Evolutionary conservation across 2,329 filamentous ascomycete genomes (phyloP).

Genomic region (Colletotrichum higginsianum): DNA sequence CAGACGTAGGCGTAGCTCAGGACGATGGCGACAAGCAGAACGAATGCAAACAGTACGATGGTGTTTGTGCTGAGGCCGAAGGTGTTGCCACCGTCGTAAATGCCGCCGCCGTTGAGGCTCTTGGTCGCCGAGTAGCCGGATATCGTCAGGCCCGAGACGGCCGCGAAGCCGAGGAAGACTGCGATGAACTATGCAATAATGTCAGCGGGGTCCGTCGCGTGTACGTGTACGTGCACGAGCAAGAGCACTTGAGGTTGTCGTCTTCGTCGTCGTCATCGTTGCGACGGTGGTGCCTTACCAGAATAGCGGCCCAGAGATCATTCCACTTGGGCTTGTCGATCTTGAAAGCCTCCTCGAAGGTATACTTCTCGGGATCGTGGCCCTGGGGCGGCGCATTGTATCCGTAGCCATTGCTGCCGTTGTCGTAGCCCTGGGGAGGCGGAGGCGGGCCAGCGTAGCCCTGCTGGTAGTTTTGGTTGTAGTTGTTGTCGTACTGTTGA

Average conservation of each 20-base stretch:
- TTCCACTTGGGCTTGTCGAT: slow-evolving; percentile 89
- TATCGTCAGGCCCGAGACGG: slow-evolving; percentile 82
- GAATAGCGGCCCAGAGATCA: slow-evolving; percentile 88
- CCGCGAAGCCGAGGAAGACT: slow-evolving; percentile 81
- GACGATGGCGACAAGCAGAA: slow-evolving; percentile 80
- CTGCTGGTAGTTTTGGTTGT: slow-evolving; percentile 48
- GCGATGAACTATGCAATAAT: slow-evolving; percentile 70
- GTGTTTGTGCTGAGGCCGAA: slow-evolving; percentile 86
- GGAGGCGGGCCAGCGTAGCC: slow-evolving; percentile 43
- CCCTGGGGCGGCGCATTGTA: slow-evolving; percentile 54
- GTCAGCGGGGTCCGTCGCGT: slow-evolving; percentile 31
- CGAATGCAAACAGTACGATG: slow-evolving; percentile 86
- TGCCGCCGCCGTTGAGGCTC: slow-evolving; percentile 76
- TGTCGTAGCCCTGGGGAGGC: slow-evolving; percentile 29
- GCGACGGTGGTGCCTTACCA: slow-evolving; percentile 65
- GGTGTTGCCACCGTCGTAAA: slow-evolving; percentile 77
- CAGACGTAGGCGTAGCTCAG: slow-evolving; percentile 85
- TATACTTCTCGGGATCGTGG: slow-evolving; percentile 62
- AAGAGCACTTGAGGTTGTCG: too few relatives aligned
- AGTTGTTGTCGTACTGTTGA: slow-evolving; percentile 45
- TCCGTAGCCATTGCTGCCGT: slow-evolving; percentile 50
- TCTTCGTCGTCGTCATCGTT: slow-evolving; percentile 35
- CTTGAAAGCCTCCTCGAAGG: slow-evolving; percentile 87
- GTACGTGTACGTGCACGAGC: neutral
- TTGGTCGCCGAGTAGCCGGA: slow-evolving; percentile 79